phyloP scores from a whole-genome alignment of 208 protist genomes.

The Leishmania lainsoni region DNA sequence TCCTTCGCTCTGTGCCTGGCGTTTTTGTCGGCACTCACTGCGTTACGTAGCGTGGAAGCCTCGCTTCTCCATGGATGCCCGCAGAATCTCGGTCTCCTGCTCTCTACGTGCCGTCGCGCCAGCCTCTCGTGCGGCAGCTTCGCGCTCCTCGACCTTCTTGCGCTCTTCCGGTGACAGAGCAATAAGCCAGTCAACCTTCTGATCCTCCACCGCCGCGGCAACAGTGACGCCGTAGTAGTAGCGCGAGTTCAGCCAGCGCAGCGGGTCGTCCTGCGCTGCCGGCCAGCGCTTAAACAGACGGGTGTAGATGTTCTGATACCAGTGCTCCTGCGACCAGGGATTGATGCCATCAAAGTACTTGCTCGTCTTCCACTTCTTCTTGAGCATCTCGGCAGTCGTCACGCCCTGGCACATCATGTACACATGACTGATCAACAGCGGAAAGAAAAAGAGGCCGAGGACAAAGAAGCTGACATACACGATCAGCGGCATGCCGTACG shows the following conservation, averaged over 20 bases:
- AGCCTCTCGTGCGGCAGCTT: slow-evolving; percentile 16
- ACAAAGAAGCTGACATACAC: slow-evolving; percentile 42
- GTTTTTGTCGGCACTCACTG: not conserved
- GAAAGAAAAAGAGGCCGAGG: slow-evolving; percentile 48
- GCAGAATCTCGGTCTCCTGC: slow-evolving; percentile 20
- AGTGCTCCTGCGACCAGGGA: slow-evolving; percentile 47
- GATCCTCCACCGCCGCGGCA: slow-evolving; percentile 41
- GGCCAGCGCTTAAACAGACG: slow-evolving; percentile 28
- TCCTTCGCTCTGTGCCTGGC: not conserved
- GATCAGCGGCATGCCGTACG: slow-evolving; percentile 40
- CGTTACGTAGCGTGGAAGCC: slow-evolving; percentile 3
- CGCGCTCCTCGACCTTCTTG: slow-evolving; percentile 27
- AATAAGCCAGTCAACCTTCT: slow-evolving; percentile 46
- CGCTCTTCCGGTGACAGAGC: slow-evolving; percentile 37
- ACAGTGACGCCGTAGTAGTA: slow-evolving; percentile 58
- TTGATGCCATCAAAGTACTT: slow-evolving; percentile 50
- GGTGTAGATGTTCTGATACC: slow-evolving; percentile 28
- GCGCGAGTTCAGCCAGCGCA: slow-evolving; percentile 35
- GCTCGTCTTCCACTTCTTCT: slow-evolving; percentile 30
- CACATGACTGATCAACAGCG: slow-evolving; percentile 36
- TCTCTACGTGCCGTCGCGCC: slow-evolving; percentile 19
- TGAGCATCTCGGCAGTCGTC: slow-evolving; percentile 50
- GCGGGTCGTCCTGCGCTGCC: slow-evolving; percentile 10
- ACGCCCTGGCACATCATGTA: slow-evolving; percentile 45
- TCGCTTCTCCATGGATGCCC: slow-evolving; percentile 15